Base-by-base conservation (phyloP, 2,329 filamentous ascomycete genomes). In the Fusarium siculi region DNA sequence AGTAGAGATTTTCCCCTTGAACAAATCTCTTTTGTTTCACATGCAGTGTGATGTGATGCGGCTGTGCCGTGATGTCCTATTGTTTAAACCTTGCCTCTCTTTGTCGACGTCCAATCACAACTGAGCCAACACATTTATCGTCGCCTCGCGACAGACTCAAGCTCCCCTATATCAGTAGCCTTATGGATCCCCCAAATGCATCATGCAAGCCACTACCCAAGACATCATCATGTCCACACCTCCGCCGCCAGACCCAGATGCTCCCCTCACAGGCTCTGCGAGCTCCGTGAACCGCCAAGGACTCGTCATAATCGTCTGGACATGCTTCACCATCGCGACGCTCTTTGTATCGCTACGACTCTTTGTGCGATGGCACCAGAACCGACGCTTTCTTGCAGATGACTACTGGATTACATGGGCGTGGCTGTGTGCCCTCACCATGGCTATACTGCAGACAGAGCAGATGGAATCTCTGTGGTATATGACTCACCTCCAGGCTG, bases 351-450 rank as follows among this genome's bases (percentile, higher is more conserved):
- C 53, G 2, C 15, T 72, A 0, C 56, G 68, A 0, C 56, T 72
- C 2, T 58, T 59, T 2, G 68, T 72, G 18, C 53, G 68, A 9
- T 72, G 68, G 68, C 53, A 30, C 0, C 68, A 72, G 19, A 72
- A 72, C 14, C 40, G 54, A 7, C 54, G 63, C 4, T 68, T 72
- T 5, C 39, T 72, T 1, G 43, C 68, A 1, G 68, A 72, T 14
- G 68, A 72, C n/a, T 72, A 70, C 37, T 72, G 68, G 68, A 72
- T 72, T 6, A 44, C 32, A 1, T 72, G 63, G 43, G 68, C 68
- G 16, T 72, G 68, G 68, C 5, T 59, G 0, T 72, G 68, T 5
- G 28, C 52, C 11, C 46, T 68, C 18, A 68, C 68, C 18, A 72
- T 72, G 68, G 52, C 68, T 4, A 63, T 72, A 9, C 19, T 72